phyloP scores from a whole-genome alignment of 805 yeast species.

The Metschnikowia peoriensis region DNA sequence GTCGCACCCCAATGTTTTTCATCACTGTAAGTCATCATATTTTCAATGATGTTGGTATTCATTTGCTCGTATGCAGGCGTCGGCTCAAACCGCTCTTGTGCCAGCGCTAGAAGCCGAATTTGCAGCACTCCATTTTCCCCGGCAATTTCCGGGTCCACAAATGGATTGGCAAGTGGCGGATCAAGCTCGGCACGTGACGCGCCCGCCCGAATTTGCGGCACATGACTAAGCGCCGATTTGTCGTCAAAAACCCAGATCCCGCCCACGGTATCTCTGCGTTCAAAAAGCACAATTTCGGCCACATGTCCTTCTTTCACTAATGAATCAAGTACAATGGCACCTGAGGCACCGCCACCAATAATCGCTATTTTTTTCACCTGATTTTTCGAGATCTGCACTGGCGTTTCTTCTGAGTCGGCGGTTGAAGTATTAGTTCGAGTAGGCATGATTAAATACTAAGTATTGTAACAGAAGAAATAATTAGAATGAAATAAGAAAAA shows the following conservation, averaged over 20 bases:
- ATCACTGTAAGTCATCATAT: constrained; percentile 46
- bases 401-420: constrained; percentile 3
- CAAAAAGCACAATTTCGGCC: constrained; percentile 37
- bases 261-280: constrained; percentile 39
- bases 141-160: constrained; percentile 4
- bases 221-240: constrained; percentile 6
- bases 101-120: neutral
- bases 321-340: constrained; percentile 41
- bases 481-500: neutral
- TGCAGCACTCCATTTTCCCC: neutral
- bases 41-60: constrained; percentile 44
- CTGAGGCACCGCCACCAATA: constrained; percentile 54
- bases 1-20: constrained; percentile 33
- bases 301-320: constrained; percentile 34
- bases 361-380: constrained; percentile 35
- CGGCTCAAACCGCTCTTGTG: constrained; percentile 29
- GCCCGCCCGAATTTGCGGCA: constrained; percentile 21
- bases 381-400: neutral
- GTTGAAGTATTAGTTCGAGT: neutral
- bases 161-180: constrained; percentile 24
- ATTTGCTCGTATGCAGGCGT: constrained; percentile 26
- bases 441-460: constrained; percentile 3
- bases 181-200: constrained; percentile 22
- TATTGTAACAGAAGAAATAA: neutral
- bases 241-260: constrained; percentile 45